phyloP scores from a whole-genome alignment of 202 grass and related monocot genomes.

The Panicum hallii region DNA sequence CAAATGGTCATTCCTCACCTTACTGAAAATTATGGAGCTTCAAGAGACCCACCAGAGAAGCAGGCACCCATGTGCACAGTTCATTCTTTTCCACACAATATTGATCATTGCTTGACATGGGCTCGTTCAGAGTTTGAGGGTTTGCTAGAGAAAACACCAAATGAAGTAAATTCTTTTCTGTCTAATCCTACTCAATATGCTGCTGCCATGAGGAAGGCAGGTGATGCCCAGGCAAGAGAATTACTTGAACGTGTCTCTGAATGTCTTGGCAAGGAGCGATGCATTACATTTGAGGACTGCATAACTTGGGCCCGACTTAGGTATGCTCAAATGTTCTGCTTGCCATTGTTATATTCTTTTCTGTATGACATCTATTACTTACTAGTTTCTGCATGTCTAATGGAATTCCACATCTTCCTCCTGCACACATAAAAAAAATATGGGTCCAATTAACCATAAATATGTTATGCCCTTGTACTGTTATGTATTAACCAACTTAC shows the following conservation, averaged over 20 bases:
- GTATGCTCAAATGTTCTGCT: slow-evolving; percentile 50
- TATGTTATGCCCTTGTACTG: not conserved
- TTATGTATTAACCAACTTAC: not conserved
- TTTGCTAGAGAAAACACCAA: slow-evolving; percentile 71
- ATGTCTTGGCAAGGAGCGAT: slow-evolving; percentile 60
- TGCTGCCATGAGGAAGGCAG: slow-evolving; percentile 57
- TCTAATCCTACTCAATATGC: slow-evolving; percentile 57
- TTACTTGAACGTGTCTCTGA: slow-evolving; percentile 56
- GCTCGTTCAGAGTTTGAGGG: slow-evolving; percentile 67
- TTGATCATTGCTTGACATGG: slow-evolving; percentile 63
- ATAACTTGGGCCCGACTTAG: slow-evolving; percentile 68
- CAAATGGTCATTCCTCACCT: slow-evolving; percentile 67
- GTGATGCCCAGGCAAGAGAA: slow-evolving; percentile 67
- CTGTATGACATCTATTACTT: not conserved
- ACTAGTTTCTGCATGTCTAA: slow-evolving; percentile 19
- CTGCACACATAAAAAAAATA: not conserved
- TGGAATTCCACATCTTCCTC: not conserved
- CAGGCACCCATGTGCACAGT: slow-evolving; percentile 76
- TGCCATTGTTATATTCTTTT: not conserved
- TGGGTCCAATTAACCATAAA: not conserved
- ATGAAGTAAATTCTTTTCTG: slow-evolving; percentile 69
- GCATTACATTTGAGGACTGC: slow-evolving; percentile 72
- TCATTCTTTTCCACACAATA: slow-evolving; percentile 61
- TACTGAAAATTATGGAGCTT: slow-evolving; percentile 75
- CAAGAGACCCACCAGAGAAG: slow-evolving; percentile 72